Base-by-base conservation (phyloP, 1,284 basidiomycete species). In the Cutaneotrichosporon arboriforme region DNA sequence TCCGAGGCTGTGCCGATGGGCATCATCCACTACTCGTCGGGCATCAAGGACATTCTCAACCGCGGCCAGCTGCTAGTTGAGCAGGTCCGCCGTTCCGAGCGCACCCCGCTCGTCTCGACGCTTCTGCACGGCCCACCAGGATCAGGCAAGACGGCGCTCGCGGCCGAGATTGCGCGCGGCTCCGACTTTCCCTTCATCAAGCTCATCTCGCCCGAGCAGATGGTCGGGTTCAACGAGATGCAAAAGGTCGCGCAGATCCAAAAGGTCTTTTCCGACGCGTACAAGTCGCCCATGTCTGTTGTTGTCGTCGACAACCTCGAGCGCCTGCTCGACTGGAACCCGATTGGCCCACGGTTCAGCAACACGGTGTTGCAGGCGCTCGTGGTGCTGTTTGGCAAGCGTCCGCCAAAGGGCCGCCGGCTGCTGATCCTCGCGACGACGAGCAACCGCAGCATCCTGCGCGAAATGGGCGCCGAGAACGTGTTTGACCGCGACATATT, bases 161-260 rank as follows among this genome's bases (percentile, higher is more conserved):
- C 90, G 4, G 96, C 92, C 4, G 90, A 89, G 8, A 96, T 98
- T 54, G 96, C 94, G 8, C 86, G 91, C 76, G 82, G 83, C 10
- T 97, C 94, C 13, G 81, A 87, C 58, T 98, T 88, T 76, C 96
- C 96, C 0, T 99, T 98, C 79, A 97, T 98, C 80, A 97, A 98
- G 77, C 82, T 99, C 46, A 84, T 98, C 60, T 90, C 92, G 14
- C 90, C 96, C 0, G 96, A 98, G 68, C 87, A 83, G 65, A 97
- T 98, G 94, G 90, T 98, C 53, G 96, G 96, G 8, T 94, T 84
- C 76, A 84, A 84, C 21, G 96, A 98, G 69, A 73, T 80, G 13
- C 89, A 92, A 70, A 98, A 98, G 78, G 87, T 99, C 51, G 80
- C 85, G 2, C 84, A 92, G 8, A 88, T 99, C 65, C 89, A 85